Percentiles rank a stretch among this genome's conserved stretches.
Evolutionary conservation across 2,329 filamentous ascomycete genomes (phyloP).

Genomic region (Phoma sp.): DNA sequence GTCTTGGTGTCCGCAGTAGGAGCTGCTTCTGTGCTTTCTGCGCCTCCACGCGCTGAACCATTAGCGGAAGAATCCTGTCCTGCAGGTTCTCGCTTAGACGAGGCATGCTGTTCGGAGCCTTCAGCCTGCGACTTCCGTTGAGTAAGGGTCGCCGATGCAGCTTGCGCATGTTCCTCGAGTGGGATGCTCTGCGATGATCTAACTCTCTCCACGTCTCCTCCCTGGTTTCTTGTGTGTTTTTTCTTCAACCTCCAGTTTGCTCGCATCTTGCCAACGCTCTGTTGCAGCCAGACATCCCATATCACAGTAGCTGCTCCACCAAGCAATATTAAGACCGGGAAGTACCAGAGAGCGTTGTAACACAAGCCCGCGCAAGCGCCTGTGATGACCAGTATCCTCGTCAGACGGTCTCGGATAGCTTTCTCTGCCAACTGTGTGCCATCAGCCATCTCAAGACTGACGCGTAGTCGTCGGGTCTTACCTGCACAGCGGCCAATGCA

Average conservation of each 20-base stretch:
- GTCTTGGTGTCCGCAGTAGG: slow-evolving; percentile 32
- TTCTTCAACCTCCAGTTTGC: slow-evolving; percentile 28
- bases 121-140: too few species aligned
- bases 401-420: slow-evolving; percentile 70
- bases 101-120: too few species aligned
- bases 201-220: slow-evolving; percentile 26
- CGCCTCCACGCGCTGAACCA: too few species aligned
- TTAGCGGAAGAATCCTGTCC: too few species aligned
- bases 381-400: slow-evolving; percentile 69
- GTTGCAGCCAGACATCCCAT: slow-evolving; percentile 64
- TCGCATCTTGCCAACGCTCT: slow-evolving; percentile 45
- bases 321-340: slow-evolving; percentile 68
- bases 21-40: slow-evolving; percentile 7
- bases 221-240: slow-evolving; percentile 25
- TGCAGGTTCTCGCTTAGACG: too few species aligned
- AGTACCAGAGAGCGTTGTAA: slow-evolving; percentile 79
- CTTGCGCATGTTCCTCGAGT: too few species aligned
- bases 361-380: slow-evolving; percentile 70
- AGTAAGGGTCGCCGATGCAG: too few species aligned
- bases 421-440: slow-evolving; percentile 66
- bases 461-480: too few species aligned
- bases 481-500: slow-evolving; percentile 69
- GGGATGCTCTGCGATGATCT: too few species aligned
- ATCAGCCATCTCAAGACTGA: neutral
- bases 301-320: slow-evolving; percentile 62